Percentiles rank a stretch among this genome's conserved stretches.
Evolutionary conservation across 306 rosid species (phyloP).

Genomic region (Trifolium repens): DNA sequence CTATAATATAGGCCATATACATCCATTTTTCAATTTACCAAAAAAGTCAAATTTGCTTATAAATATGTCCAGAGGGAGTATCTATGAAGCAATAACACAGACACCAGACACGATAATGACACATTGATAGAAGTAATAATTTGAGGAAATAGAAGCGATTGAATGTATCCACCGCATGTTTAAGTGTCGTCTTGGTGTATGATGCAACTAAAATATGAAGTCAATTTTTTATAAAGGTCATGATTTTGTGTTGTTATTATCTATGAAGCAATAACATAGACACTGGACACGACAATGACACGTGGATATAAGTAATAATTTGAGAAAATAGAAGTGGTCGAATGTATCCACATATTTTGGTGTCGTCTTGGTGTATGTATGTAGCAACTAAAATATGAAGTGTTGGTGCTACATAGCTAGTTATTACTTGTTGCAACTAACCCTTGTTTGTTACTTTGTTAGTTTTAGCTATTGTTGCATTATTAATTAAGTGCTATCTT

Average conservation of each 20-base stretch:
- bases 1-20: too few relatives aligned
- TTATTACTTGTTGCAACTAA: slow-evolving; percentile 2
- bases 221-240: too few relatives aligned
- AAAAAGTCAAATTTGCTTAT: too few relatives aligned
- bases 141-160: not conserved
- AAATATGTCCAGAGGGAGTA: too few relatives aligned
- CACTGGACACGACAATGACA: not conserved
- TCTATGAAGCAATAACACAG: too few relatives aligned
- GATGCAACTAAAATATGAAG: too few relatives aligned
- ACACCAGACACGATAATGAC: not conserved
- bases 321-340: not conserved
- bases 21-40: too few relatives aligned
- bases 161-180: not conserved
- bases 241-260: not conserved
- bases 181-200: too few relatives aligned
- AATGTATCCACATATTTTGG: not conserved
- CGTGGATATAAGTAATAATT: too few relatives aligned
- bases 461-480: slow-evolving; percentile 7
- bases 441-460: not conserved
- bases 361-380: not conserved
- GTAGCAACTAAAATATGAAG: not conserved
- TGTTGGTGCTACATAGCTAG: not conserved
- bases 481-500: slow-evolving; percentile 8
- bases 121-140: not conserved
- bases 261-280: not conserved